Conservation (phyloP, 179 eudicot species). For the Vitellaria paradoxa region DNA sequence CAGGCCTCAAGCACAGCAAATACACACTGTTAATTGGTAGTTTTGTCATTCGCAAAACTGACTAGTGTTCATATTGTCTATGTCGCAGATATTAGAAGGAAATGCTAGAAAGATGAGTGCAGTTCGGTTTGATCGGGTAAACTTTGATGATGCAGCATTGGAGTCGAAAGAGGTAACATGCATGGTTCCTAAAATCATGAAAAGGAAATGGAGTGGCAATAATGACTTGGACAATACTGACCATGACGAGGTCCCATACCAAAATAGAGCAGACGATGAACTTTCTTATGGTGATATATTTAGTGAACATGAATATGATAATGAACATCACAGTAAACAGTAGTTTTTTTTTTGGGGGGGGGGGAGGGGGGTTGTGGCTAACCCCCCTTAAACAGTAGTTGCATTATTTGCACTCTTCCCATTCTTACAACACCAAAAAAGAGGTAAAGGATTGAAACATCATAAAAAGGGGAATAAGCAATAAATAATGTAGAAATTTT, state of each 20-base stretch:
- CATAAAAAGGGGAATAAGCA: not conserved
- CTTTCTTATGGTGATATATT: slow-evolving; percentile 19
- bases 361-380: too few relatives aligned
- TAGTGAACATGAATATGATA: slow-evolving; percentile 20
- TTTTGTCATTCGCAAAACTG: not conserved
- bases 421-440: not conserved
- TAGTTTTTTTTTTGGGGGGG: too few relatives aligned
- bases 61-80: not conserved
- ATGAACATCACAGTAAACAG: slow-evolving; percentile 13
- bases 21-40: too few relatives aligned
- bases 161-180: slow-evolving; percentile 38
- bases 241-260: slow-evolving; percentile 19
- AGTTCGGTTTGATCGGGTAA: slow-evolving; percentile 40
- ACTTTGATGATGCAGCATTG: slow-evolving; percentile 26
- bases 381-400: not conserved
- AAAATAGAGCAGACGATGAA: slow-evolving; percentile 17
- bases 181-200: slow-evolving; percentile 47
- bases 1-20: not conserved
- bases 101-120: slow-evolving; percentile 54
- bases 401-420: slow-evolving; percentile 3
- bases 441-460: not conserved
- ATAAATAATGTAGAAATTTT: slow-evolving; percentile 9
- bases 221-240: slow-evolving; percentile 20
- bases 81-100: slow-evolving; percentile 53
- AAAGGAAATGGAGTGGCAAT: slow-evolving; percentile 37